Evolutionary conservation across 1,284 basidiomycete species (phyloP).

Genomic region (Boletus semigastroideus): DNA sequence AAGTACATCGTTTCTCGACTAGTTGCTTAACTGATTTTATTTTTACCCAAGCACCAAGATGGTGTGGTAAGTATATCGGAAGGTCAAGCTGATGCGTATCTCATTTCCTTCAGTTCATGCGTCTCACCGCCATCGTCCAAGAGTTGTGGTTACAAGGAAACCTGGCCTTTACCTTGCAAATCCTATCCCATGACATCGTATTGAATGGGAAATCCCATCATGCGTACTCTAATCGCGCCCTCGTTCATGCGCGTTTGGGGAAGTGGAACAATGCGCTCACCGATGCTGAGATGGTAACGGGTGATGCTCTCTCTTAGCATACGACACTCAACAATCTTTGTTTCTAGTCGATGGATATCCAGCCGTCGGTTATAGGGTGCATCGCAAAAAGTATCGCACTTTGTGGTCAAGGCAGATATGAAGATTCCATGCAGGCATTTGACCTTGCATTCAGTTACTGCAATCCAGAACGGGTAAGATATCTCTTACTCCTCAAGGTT

Average conservation of each 20-base stretch:
- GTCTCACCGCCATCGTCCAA: not conserved
- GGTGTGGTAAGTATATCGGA: conserved; percentile 6
- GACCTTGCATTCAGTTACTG: conserved; percentile 17
- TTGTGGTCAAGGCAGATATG: conserved; percentile 12
- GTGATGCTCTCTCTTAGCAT: not conserved
- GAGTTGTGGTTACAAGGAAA: conserved; percentile 10
- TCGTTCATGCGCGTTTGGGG: conserved; percentile 10
- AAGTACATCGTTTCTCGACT: not conserved
- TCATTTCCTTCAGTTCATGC: conserved; percentile 15
- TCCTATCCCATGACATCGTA: conserved; percentile 12
- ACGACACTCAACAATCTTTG: not conserved
- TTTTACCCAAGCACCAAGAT: not conserved
- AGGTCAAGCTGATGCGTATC: not conserved
- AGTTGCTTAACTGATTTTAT: not conserved
- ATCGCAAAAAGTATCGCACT: conserved; percentile 21
- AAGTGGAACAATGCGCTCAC: conserved; percentile 7
- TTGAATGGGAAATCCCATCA: conserved; percentile 13
- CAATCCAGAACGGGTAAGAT: not conserved
- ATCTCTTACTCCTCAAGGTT: conserved; percentile 20
- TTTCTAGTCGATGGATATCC: conserved; percentile 15
- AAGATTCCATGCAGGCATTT: conserved; percentile 22
- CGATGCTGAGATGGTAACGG: conserved; percentile 19
- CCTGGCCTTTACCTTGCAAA: conserved; percentile 2
- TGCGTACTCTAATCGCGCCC: conserved; percentile 15
- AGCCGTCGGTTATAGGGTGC: conserved; percentile 18